These are phyloP conservation scores for Testicularia cyperi DNA, from an alignment of 1,284 basidiomycete genomes.

Conservation along the genomic window DNA sequence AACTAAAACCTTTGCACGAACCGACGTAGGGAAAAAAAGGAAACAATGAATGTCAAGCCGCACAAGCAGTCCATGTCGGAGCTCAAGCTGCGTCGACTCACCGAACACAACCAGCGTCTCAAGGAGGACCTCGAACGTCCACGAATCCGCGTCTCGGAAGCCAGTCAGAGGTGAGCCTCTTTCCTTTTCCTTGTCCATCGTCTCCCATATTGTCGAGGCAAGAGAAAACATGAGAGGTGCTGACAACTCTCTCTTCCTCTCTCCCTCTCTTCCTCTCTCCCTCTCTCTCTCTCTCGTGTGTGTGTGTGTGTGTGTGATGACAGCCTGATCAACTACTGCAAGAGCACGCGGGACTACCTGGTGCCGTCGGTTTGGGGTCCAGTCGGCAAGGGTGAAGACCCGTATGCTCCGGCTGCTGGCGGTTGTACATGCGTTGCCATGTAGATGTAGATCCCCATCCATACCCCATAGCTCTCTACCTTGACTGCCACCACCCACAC, in stretches of 20 bases:
- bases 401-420: constrained; percentile 72
- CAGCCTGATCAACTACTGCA: constrained; percentile 87
- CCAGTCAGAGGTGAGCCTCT: constrained; percentile 81
- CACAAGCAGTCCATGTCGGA: constrained; percentile 78
- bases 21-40: no score
- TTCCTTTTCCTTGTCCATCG: not conserved
- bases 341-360: constrained; percentile 82
- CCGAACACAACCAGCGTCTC: constrained; percentile 88
- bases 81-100: constrained; percentile 86
- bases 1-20: no score
- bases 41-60: constrained; percentile 67
- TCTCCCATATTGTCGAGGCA: no score
- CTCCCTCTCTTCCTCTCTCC: not conserved
- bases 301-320: no score
- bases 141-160: constrained; percentile 84
- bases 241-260: not conserved
- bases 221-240: not conserved
- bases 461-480: not conserved
- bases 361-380: constrained; percentile 93
- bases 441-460: constrained; percentile 8
- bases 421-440: constrained; percentile 63
- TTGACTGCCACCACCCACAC: not conserved
- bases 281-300: not conserved
- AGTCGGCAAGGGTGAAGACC: constrained; percentile 80
- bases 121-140: constrained; percentile 85